phyloP scores from a whole-genome alignment of 208 protist genomes.

The Crithidia sp. region DNA sequence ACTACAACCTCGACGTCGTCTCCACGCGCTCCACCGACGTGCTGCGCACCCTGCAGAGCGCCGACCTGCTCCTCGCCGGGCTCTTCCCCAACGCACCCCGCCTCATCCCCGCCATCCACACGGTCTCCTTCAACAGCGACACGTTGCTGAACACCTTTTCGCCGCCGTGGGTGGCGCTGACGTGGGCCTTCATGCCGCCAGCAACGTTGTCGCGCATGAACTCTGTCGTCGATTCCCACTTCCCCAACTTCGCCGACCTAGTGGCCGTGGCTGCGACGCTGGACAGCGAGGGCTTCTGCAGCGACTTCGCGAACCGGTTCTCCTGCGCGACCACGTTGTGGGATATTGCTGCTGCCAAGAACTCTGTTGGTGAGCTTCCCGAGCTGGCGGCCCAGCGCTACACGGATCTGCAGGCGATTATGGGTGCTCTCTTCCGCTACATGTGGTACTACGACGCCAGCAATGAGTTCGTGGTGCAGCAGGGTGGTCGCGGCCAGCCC shows the following conservation, averaged over 20 bases:
- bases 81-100: slow-evolving; percentile 33
- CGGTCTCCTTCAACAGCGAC: no score
- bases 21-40: slow-evolving; percentile 55
- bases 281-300: slow-evolving; percentile 42
- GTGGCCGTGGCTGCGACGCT: slow-evolving; percentile 29
- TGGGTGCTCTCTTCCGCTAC: slow-evolving; percentile 8
- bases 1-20: slow-evolving; percentile 48
- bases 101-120: slow-evolving; percentile 57
- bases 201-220: no score
- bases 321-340: slow-evolving; percentile 35
- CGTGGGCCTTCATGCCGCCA: no score
- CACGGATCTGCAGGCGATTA: slow-evolving; percentile 35
- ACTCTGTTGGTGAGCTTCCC: slow-evolving; percentile 14
- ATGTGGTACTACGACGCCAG: slow-evolving; percentile 34
- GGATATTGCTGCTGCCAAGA: slow-evolving; percentile 48
- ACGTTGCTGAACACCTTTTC: slow-evolving; percentile 30
- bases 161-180: slow-evolving; percentile 29
- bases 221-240: slow-evolving; percentile 24
- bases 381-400: slow-evolving; percentile 20
- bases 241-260: slow-evolving; percentile 31
- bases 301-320: slow-evolving; percentile 24
- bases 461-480: slow-evolving; percentile 28
- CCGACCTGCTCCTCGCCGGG: slow-evolving; percentile 36
- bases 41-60: slow-evolving; percentile 58
- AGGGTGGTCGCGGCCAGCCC: slow-evolving; percentile 48